These are phyloP conservation scores for Vigna trinervia DNA, from an alignment of 306 rosid species.

Conservation along the genomic window DNA sequence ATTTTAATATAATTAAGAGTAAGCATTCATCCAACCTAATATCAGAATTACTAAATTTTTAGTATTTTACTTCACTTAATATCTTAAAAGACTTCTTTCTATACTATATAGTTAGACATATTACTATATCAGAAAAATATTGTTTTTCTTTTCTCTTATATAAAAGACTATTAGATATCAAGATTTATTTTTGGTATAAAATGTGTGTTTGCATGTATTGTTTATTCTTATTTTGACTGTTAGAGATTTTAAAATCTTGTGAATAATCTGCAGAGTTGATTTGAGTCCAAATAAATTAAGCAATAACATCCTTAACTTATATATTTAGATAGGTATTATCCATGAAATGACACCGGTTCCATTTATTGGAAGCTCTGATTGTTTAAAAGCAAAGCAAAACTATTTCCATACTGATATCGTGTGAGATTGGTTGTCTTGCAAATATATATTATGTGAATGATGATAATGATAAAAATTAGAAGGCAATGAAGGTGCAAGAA, in stretches of 20 bases:
- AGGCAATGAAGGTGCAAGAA: conserved; percentile 32
- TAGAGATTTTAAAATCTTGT: not conserved
- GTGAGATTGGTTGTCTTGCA: not conserved
- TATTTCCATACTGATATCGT: not conserved
- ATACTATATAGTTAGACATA: no score
- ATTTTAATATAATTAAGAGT: no score
- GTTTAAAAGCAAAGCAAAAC: not conserved
- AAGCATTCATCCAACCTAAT: no score
- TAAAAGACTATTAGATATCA: no score
- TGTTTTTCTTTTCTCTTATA: no score
- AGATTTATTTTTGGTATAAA: no score
- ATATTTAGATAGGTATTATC: not conserved
- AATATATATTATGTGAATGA: not conserved
- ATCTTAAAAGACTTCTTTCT: not conserved
- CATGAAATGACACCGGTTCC: not conserved
- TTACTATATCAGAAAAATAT: no score
- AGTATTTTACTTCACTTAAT: not conserved
- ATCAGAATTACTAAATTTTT: not conserved
- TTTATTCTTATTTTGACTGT: not conserved
- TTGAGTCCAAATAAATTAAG: not conserved
- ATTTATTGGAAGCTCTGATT: not conserved
- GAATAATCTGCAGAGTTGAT: not conserved
- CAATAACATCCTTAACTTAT: not conserved
- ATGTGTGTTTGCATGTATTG: no score
- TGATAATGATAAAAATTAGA: conserved; percentile 27